Evolutionary conservation across 352 stramenopile species (phyloP), one percentile per base, ranked within the genome.

Genomic region (Phytophthora sansomeana): DNA sequence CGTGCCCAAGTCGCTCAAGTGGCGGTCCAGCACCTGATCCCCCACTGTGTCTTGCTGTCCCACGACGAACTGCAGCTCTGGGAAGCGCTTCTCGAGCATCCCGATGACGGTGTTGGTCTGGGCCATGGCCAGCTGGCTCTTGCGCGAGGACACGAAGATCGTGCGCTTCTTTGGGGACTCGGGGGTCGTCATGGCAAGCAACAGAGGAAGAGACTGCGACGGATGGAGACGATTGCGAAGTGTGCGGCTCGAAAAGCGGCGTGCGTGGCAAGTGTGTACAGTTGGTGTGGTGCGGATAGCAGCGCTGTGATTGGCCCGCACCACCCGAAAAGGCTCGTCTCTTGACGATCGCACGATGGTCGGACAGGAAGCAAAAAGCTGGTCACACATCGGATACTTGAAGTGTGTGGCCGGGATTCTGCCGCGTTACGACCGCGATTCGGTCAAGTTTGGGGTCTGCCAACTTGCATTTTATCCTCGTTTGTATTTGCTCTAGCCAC

Each of bases 71-170:
- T 81, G 53, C 4, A 95, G 59, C 16, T 78, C 67, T n/a, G 87
- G 85, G 64, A 89, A 86, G 24, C 73, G 61, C 49, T 74, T 43
- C 71, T 91, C 57, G n/a, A 97, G 81, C 83, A 90, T 93, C 36
- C 42, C 77, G 51, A 94, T 92, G 32, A 96, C 88, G 36, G 92
- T 83, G 56, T 83, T 89, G 63, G 90, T 97, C 77, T 97, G 90
- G 35, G 80, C 79, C 85, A 97, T 94, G 48, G 90, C 90, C 21
- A 97, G 71, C 46, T 93, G 85, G 68, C 83, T 94, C 83, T 96
- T 96, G 57, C 90, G 87, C 11, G 89, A 95, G 1, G 85, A 90
- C 50, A 95, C 84, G 75, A 88, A 94, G 61, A 95, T 80, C 35
- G 81, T 90, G 66, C 78, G 74, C 52, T 78, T 74, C 28, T 41